Evolutionary conservation across 2,329 filamentous ascomycete genomes (phyloP).

Genomic region (Fusarium sp.): DNA sequence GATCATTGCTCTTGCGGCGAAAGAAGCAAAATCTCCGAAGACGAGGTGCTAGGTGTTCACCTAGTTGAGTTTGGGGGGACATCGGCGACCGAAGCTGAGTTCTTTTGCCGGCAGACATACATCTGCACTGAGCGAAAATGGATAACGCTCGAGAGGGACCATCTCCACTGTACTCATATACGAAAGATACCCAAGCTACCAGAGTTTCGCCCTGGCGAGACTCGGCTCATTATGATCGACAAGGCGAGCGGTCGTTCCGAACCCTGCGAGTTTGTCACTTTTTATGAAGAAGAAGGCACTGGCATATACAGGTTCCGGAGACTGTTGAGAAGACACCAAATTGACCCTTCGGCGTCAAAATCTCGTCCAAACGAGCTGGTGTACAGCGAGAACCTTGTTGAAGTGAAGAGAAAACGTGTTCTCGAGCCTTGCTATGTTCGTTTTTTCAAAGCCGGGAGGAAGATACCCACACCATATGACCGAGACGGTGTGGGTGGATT

Average conservation of each 20-base stretch:
- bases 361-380: constrained; percentile 70
- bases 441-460: constrained; percentile 60
- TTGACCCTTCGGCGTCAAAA: constrained; percentile 50
- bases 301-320: constrained; percentile 60
- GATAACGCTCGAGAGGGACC: constrained; percentile 65
- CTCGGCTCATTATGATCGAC: constrained; percentile 63
- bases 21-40: constrained; percentile 60
- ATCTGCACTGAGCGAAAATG: constrained; percentile 71
- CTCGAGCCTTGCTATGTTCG: constrained; percentile 71
- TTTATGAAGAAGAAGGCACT: constrained; percentile 33
- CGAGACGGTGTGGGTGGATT: constrained; percentile 73
- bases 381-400: constrained; percentile 62
- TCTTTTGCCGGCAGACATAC: constrained; percentile 81
- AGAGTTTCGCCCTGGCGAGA: constrained; percentile 67
- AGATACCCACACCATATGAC: constrained; percentile 73
- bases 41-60: constrained; percentile 70
- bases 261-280: constrained; percentile 69
- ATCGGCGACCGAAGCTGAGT: constrained; percentile 62
- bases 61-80: constrained; percentile 69
- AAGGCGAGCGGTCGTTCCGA: constrained; percentile 61
- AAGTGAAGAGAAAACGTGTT: constrained; percentile 58
- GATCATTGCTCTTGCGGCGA: constrained; percentile 79
- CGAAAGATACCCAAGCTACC: constrained; percentile 28
- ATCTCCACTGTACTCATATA: constrained; percentile 67
- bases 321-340: constrained; percentile 63